phyloP scores from a whole-genome alignment of 768 basidiomycete species.

The Hysterangium stoloniferum region DNA sequence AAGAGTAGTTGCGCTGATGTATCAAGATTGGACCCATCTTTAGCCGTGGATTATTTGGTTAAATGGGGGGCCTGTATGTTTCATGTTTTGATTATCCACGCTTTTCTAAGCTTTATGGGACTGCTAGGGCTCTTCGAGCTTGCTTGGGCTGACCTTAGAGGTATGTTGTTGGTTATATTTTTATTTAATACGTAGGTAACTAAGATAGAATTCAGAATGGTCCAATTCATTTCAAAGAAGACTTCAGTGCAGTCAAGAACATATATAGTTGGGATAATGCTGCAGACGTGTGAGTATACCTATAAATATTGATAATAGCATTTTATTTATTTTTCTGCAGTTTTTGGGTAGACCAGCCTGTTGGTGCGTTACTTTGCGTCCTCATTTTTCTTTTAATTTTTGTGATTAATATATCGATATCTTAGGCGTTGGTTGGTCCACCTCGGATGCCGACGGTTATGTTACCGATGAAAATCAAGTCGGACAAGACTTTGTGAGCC shows the following conservation, averaged over 20 bases:
- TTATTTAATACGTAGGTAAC: neutral
- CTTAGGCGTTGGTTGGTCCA: slow-evolving; percentile 52
- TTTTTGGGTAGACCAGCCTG: slow-evolving; percentile 71
- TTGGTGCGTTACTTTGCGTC: slow-evolving; percentile 22
- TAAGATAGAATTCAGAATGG: slow-evolving; percentile 40
- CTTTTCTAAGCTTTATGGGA: neutral
- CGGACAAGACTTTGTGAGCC: slow-evolving; percentile 1
- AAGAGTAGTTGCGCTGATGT: neutral
- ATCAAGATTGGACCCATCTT: slow-evolving; percentile 18
- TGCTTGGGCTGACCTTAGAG: slow-evolving; percentile 58
- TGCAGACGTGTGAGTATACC: slow-evolving; percentile 32
- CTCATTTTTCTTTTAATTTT: neutral
- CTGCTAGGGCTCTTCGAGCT: slow-evolving; percentile 62
- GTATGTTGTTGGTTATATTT: slow-evolving; percentile 14
- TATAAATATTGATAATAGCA: neutral
- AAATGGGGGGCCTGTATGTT: slow-evolving; percentile 52
- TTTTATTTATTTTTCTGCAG: slow-evolving; percentile 19
- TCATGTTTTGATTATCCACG: neutral
- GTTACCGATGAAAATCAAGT: slow-evolving; percentile 1
- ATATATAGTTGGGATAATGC: slow-evolving; percentile 50
- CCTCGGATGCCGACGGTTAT: slow-evolving; percentile 46
- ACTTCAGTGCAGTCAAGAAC: slow-evolving; percentile 47
- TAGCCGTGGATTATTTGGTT: slow-evolving; percentile 71
- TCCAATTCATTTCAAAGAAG: slow-evolving; percentile 47
- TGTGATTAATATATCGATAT: neutral